Conservation (phyloP, 768 basidiomycete genomes). For the Pisolithus sp. region DNA sequence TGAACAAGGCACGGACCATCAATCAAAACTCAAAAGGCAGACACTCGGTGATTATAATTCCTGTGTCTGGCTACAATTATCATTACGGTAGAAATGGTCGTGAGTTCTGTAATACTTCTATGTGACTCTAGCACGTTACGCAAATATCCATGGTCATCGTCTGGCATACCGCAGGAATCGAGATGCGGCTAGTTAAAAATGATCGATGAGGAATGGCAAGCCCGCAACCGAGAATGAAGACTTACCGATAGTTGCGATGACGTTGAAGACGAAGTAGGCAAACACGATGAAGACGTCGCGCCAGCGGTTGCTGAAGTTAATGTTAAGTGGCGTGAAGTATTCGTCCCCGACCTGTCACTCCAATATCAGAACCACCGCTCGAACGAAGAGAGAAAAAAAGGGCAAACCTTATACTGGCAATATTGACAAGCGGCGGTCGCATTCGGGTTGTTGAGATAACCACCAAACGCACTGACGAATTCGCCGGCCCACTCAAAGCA, state of each 20-base stretch:
- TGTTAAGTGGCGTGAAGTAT: constrained; percentile 64
- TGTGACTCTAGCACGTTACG: neutral
- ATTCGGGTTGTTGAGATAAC: constrained; percentile 65
- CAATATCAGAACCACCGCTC: neutral
- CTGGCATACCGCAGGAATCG: constrained; percentile 67
- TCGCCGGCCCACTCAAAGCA: constrained; percentile 65
- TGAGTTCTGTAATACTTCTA: no score
- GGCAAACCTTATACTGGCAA: constrained; percentile 49
- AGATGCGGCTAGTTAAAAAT: constrained; percentile 46
- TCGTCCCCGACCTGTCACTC: constrained; percentile 49
- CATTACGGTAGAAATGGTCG: no score
- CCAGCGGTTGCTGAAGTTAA: constrained; percentile 56
- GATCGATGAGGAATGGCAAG: neutral
- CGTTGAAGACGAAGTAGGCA: constrained; percentile 67
- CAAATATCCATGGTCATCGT: constrained; percentile 27
- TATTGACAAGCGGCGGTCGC: constrained; percentile 62
- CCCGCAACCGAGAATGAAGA: neutral
- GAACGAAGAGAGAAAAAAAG: neutral
- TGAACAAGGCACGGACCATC: no score
- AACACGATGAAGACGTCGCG: constrained; percentile 63
- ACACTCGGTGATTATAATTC: no score
- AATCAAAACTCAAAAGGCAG: no score
- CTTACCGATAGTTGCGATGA: constrained; percentile 49
- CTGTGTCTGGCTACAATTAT: no score
- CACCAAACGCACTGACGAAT: constrained; percentile 57